Conservation (phyloP, 352 stramenopile species). For the Phytopythium kandeliae region DNA sequence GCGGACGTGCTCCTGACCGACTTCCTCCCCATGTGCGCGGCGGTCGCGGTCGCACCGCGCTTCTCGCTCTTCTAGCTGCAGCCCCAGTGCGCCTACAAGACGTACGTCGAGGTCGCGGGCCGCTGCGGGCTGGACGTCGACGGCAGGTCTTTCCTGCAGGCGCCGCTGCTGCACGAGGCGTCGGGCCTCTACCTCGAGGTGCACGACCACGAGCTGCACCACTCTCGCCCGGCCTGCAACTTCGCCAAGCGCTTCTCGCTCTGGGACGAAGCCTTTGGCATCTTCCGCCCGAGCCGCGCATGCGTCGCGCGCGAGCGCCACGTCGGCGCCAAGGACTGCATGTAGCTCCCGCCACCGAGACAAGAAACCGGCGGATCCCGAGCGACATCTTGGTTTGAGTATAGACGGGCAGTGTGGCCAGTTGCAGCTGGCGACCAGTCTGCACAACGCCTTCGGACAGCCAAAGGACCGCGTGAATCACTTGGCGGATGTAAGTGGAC, state of each 20-base stretch:
- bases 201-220: constrained; percentile 62
- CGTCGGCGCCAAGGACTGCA: too few relatives aligned
- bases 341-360: too few relatives aligned
- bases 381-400: too few relatives aligned
- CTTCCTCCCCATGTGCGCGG: constrained; percentile 32
- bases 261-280: constrained; percentile 61
- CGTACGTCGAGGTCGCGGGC: constrained; percentile 62
- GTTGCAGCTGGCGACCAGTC: too few relatives aligned
- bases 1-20: constrained; percentile 53
- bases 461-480: too few relatives aligned
- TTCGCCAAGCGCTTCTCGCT: constrained; percentile 67
- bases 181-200: constrained; percentile 33
- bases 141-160: constrained; percentile 55
- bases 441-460: too few relatives aligned
- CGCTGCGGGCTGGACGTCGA: constrained; percentile 54
- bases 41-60: constrained; percentile 17
- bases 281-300: constrained; percentile 24
- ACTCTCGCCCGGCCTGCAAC: constrained; percentile 52
- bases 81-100: constrained; percentile 63
- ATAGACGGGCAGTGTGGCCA: too few relatives aligned
- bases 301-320: too few relatives aligned
- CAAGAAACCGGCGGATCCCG: too few relatives aligned
- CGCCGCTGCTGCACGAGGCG: constrained; percentile 29
- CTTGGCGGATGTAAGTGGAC: too few relatives aligned
- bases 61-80: constrained; percentile 34